These are phyloP conservation scores for Dipteronia sinensis DNA, from an alignment of 345 rosid species.

Conservation along the genomic window DNA sequence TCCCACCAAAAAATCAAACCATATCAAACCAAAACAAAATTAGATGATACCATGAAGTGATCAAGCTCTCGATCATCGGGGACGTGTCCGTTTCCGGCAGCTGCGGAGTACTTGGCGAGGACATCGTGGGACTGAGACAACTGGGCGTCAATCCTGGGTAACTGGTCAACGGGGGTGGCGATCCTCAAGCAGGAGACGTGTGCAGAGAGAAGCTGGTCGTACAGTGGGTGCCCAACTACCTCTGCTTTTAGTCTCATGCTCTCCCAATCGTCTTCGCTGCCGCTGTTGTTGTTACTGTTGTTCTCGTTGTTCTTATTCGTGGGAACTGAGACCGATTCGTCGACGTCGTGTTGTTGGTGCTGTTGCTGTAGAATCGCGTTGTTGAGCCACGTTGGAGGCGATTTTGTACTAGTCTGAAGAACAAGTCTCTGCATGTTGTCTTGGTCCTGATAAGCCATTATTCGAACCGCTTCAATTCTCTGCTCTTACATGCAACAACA, in stretches of 20 bases:
- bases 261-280: slow-evolving; percentile 35
- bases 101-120: slow-evolving; percentile 42
- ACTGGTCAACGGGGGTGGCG: slow-evolving; percentile 50
- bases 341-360: slow-evolving; percentile 19
- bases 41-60: slow-evolving; percentile 43
- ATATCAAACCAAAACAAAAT: not conserved
- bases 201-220: slow-evolving; percentile 43
- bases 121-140: slow-evolving; percentile 39
- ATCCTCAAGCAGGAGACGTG: slow-evolving; percentile 41
- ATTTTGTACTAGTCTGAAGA: not conserved
- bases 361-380: slow-evolving; percentile 32
- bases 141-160: slow-evolving; percentile 45
- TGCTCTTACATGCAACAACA: slow-evolving; percentile 5
- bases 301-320: too few species aligned
- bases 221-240: slow-evolving; percentile 47
- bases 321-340: too few species aligned
- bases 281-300: slow-evolving; percentile 18
- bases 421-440: slow-evolving; percentile 21
- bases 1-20: not conserved
- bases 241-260: slow-evolving; percentile 45
- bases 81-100: slow-evolving; percentile 29
- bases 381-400: slow-evolving; percentile 44
- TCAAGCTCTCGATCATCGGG: slow-evolving; percentile 45
- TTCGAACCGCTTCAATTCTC: not conserved
- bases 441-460: slow-evolving; percentile 12